phyloP scores from a whole-genome alignment of 345 rosid genomes.

The Eucalyptus tenuipes region DNA sequence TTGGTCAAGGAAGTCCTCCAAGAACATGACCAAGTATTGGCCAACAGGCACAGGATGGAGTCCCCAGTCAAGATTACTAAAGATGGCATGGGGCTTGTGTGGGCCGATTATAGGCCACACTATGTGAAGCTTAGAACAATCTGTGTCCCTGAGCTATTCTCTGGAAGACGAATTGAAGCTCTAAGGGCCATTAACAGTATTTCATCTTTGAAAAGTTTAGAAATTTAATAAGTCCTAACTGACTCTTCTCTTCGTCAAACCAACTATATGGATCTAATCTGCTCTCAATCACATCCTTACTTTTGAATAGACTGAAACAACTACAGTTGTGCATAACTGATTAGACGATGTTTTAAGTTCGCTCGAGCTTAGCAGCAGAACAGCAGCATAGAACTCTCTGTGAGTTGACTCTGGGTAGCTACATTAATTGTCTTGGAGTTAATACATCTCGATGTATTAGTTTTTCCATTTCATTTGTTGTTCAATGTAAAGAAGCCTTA shows the following conservation, averaged over 20 bases:
- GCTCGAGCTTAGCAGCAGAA: not conserved
- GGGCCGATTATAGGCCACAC: conserved; percentile 94
- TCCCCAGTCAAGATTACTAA: conserved; percentile 66
- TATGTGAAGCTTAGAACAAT: conserved; percentile 81
- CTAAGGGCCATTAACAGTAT: conserved; percentile 48
- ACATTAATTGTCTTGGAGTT: not conserved
- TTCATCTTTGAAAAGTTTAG: not conserved
- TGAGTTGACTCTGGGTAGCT: not conserved
- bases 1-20: conserved; percentile 69
- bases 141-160: conserved; percentile 74
- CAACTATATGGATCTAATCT: not conserved
- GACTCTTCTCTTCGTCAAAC: not conserved
- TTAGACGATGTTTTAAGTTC: not conserved
- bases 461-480: not conserved
- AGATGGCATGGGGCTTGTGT: conserved; percentile 70
- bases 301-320: not conserved
- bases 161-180: conserved; percentile 61
- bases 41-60: conserved; percentile 63
- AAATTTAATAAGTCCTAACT: not conserved
- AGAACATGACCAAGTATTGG: conserved; percentile 63
- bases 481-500: not conserved
- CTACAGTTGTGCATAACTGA: not conserved
- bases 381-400: not conserved
- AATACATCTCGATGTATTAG: not conserved
- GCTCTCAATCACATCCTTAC: not conserved